Percentiles rank a stretch among this genome's conserved stretches.
phyloP scores from a whole-genome alignment of 495 filamentous ascomycete genomes.

The Penicillium cinerascens region DNA sequence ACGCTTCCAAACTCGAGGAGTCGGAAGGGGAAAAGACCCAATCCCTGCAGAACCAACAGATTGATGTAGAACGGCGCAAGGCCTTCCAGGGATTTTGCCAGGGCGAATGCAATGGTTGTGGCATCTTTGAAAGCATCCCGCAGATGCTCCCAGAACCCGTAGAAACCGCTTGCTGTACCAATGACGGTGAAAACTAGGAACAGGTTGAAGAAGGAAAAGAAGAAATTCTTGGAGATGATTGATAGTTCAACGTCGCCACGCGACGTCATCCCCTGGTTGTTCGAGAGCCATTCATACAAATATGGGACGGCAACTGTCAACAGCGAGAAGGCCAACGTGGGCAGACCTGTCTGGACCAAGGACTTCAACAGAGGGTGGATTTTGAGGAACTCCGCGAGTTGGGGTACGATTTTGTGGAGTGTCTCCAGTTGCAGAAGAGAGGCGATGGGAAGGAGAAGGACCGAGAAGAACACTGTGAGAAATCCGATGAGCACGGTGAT shows the following conservation, averaged over 20 bases:
- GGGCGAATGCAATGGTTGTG: slow-evolving; percentile 66
- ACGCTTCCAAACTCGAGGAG: slow-evolving; percentile 88
- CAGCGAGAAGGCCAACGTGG: slow-evolving; percentile 77
- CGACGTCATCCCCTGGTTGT: slow-evolving; percentile 89
- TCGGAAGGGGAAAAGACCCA: slow-evolving; percentile 90
- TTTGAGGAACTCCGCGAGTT: slow-evolving; percentile 64
- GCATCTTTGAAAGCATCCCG: slow-evolving; percentile 73
- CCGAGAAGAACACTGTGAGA: slow-evolving; percentile 84
- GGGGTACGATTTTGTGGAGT: slow-evolving; percentile 67
- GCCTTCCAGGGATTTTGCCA: slow-evolving; percentile 70
- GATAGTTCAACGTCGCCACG: slow-evolving; percentile 94
- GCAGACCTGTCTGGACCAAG: slow-evolving; percentile 81
- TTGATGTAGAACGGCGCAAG: slow-evolving; percentile 87
- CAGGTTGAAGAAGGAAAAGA: slow-evolving; percentile 99
- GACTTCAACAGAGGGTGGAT: slow-evolving; percentile 64
- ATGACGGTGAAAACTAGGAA: slow-evolving; percentile 93
- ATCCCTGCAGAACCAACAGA: slow-evolving; percentile 86
- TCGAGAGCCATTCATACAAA: slow-evolving; percentile 88
- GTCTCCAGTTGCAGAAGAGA: slow-evolving; percentile 71
- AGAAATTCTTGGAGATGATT: slow-evolving; percentile 96
- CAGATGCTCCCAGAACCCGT: slow-evolving; percentile 65
- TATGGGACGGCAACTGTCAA: slow-evolving; percentile 89
- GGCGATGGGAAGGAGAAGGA: slow-evolving; percentile 78
- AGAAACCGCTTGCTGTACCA: slow-evolving; percentile 70
- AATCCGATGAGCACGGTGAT: slow-evolving; percentile 79